phyloP scores from a whole-genome alignment of 1,139 yeast genomes.

The Yarrowia galli region DNA sequence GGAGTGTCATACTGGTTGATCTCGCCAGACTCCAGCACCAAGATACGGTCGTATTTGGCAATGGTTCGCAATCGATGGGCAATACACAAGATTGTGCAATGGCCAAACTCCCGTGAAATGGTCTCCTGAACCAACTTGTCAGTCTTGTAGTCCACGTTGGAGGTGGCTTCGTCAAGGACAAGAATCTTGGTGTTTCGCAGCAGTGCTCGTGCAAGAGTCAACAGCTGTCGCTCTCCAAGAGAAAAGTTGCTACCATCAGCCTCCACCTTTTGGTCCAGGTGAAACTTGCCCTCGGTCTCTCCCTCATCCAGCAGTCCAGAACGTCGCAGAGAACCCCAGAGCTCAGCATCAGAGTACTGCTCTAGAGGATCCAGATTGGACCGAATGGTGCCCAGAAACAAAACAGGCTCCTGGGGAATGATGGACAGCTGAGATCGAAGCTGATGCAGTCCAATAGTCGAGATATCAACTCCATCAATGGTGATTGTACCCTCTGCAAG shows the following conservation, averaged over 20 bases:
- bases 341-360: slow-evolving; percentile 57
- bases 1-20: slow-evolving; percentile 63
- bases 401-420: slow-evolving; percentile 79
- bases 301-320: slow-evolving; percentile 45
- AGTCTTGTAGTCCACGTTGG: slow-evolving; percentile 80
- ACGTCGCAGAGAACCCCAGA: slow-evolving; percentile 59
- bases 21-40: slow-evolving; percentile 71
- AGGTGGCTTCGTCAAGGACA: slow-evolving; percentile 82
- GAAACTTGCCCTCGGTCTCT: slow-evolving; percentile 70
- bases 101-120: slow-evolving; percentile 64
- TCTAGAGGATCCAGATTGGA: slow-evolving; percentile 71
- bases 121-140: slow-evolving; percentile 73
- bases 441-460: slow-evolving; percentile 61
- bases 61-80: slow-evolving; percentile 81
- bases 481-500: slow-evolving; percentile 58
- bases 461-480: slow-evolving; percentile 67
- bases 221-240: slow-evolving; percentile 76
- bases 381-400: slow-evolving; percentile 69
- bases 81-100: slow-evolving; percentile 77
- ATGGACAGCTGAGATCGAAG: slow-evolving; percentile 66
- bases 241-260: slow-evolving; percentile 77
- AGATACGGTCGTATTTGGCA: slow-evolving; percentile 65
- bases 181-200: slow-evolving; percentile 72
- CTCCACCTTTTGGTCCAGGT: slow-evolving; percentile 69
- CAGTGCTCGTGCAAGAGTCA: slow-evolving; percentile 78